These are phyloP conservation scores for Mycena galericulata DNA, from an alignment of 768 basidiomycete species.

Conservation along the genomic window DNA sequence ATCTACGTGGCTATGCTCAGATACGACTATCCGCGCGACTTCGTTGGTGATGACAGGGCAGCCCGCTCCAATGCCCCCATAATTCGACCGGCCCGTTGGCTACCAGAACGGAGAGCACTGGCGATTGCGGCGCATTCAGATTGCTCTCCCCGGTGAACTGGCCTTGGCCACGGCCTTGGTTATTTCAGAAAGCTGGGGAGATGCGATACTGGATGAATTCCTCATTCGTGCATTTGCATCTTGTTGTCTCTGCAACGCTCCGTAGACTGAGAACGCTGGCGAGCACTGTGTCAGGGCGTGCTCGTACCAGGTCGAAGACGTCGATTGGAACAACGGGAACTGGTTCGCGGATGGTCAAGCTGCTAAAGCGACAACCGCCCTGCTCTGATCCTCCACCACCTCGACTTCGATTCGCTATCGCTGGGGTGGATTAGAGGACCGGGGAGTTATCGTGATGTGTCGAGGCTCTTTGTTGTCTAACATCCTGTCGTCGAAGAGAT, in stretches of 20 bases:
- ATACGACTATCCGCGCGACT: too few relatives aligned
- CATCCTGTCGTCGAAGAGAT: too few relatives aligned
- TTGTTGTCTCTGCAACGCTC: not conserved
- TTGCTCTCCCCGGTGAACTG: not conserved
- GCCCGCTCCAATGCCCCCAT: not conserved
- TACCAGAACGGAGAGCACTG: not conserved
- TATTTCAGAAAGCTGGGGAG: not conserved
- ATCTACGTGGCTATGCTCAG: too few relatives aligned
- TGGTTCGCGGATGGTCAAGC: too few relatives aligned
- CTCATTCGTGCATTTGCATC: not conserved
- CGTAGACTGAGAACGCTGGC: not conserved
- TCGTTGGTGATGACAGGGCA: too few relatives aligned
- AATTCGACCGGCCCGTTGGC: not conserved
- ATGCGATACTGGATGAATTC: not conserved
- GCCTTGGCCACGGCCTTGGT: not conserved
- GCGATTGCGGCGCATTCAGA: not conserved
- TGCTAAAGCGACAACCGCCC: too few relatives aligned
- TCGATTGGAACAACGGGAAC: not conserved
- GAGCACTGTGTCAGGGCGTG: not conserved
- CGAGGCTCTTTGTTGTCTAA: too few relatives aligned
- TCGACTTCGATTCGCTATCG: too few relatives aligned
- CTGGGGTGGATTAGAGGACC: too few relatives aligned
- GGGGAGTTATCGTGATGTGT: too few relatives aligned
- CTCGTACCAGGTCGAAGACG: slow-evolving; percentile 1
- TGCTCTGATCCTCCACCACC: too few relatives aligned